Percentiles rank a stretch among this genome's conserved stretches.
Conservation (phyloP, 768 basidiomycete genomes). For the Russula abietina region DNA sequence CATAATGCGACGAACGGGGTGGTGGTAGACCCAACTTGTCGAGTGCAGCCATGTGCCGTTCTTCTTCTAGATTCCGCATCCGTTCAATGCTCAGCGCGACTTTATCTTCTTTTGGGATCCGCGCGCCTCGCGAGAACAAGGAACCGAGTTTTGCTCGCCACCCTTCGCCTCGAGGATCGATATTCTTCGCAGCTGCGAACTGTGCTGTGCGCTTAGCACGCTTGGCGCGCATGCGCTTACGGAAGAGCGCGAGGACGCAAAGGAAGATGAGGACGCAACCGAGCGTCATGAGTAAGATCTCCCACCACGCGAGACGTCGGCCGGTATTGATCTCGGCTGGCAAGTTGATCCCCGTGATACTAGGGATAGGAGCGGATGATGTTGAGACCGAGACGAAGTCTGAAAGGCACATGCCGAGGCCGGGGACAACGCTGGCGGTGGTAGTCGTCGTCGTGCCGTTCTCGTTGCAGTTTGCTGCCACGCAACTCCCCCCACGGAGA, state of each 20-base stretch:
- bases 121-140: conserved; percentile 45
- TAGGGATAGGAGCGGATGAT: conserved; percentile 36
- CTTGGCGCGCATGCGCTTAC: conserved; percentile 61
- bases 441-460: conserved; percentile 38
- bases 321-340: conserved; percentile 34
- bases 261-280: conserved; percentile 77
- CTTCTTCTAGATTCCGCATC: conserved; percentile 46
- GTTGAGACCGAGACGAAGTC: conserved; percentile 55
- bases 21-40: conserved; percentile 28
- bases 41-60: conserved; percentile 39
- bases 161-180: conserved; percentile 37
- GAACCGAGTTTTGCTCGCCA: conserved; percentile 53
- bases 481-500: conserved; percentile 60
- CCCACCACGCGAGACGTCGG: conserved; percentile 62
- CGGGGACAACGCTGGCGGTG: conserved; percentile 44
- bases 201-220: conserved; percentile 58
- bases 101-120: conserved; percentile 17
- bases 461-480: conserved; percentile 49
- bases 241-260: conserved; percentile 59
- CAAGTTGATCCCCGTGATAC: conserved; percentile 49
- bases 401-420: conserved; percentile 75
- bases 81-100: conserved; percentile 34
- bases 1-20: conserved; percentile 6
- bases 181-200: conserved; percentile 56
- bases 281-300: conserved; percentile 77